Base-by-base conservation (phyloP, 164 flowering plant genomes). In the Dillenia suffruticosa region DNA sequence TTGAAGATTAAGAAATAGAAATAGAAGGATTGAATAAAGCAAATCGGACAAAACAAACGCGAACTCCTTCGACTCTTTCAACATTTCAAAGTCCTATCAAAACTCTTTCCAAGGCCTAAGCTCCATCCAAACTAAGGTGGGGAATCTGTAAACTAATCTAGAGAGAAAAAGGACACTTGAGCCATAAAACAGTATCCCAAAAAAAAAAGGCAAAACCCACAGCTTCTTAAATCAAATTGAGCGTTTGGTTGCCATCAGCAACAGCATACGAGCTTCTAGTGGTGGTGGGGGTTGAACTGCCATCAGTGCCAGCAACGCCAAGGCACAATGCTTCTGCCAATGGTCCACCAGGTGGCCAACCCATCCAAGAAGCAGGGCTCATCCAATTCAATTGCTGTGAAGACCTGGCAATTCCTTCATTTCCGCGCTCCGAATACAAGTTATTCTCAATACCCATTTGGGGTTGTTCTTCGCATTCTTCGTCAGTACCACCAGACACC, bases 321-420 rank as follows among this genome's bases (percentile, higher is more conserved):
- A 83, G 81, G 59, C 84, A 79, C 68, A 90, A 58, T 2, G 83
- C 93, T 71, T 90, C 96, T 8, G 87, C 93, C 61, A 90, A 69
- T 2, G 96, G 96, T 22, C 96, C 92, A 43, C 96, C 96, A 0
- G 85, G 85, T 9, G 86, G 56, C 2, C 87, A 78, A 45, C 73
- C 52, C 53, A 76, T 64, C 82, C 86, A 80, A 9, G 86, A 72
- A 59, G 62, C 70, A 5, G 70, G 66, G 62, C 62, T 73, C 79
- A 77, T 72, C 85, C 85, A 84, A 56, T 73, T 79, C 22, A 69
- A 60, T 12, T 72, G 60, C 22, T 67, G 69, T 24, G 26, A 24
- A 8, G 71, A 46, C 44, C 73, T 73, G 14, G n/a, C 54, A 22
- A 57, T n/a, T 26, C 65, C 61, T 48, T 13, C 56, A 59, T 45